Conservation (phyloP, 192 early-diverging fungal genomes). For the Entomortierella beljakovae region DNA sequence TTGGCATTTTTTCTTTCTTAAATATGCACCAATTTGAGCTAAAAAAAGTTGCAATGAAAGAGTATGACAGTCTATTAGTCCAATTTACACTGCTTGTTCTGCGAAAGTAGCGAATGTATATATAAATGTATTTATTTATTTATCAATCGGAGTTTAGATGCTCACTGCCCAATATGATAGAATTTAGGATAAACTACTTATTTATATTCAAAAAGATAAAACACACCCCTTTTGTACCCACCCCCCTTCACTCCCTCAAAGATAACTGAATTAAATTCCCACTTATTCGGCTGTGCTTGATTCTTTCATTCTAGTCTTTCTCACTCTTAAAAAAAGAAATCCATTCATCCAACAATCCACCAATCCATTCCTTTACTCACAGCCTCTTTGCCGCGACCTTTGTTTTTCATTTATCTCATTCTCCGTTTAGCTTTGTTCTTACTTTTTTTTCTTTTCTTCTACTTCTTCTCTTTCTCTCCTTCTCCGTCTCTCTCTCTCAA, state of each 20-base stretch:
- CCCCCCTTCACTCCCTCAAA: not conserved
- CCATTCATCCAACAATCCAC: conserved; percentile 6
- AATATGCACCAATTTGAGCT: too few relatives aligned
- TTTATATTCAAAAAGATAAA: not conserved
- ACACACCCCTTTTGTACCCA: conserved; percentile 1
- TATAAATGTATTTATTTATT: not conserved
- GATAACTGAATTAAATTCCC: not conserved
- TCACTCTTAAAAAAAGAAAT: conserved; percentile 6
- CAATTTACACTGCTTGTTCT: too few relatives aligned
- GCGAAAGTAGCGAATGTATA: too few relatives aligned
- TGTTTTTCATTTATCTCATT: not conserved
- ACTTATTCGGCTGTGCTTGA: conserved; percentile 33
- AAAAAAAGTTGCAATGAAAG: too few relatives aligned
- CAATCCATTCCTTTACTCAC: not conserved
- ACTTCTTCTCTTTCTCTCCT: not conserved
- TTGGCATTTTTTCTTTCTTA: too few relatives aligned
- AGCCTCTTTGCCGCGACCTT: not conserved
- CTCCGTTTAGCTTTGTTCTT: not conserved
- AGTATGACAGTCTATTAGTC: too few relatives aligned
- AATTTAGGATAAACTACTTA: not conserved
- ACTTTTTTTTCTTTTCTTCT: not conserved
- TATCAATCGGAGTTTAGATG: conserved; percentile 5
- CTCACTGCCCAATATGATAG: not conserved
- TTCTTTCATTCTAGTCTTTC: not conserved
- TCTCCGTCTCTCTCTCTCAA: conserved; percentile 6